Evolutionary conservation across 805 yeast genomes (phyloP).

Genomic region (Monosporozyma servazzii): DNA sequence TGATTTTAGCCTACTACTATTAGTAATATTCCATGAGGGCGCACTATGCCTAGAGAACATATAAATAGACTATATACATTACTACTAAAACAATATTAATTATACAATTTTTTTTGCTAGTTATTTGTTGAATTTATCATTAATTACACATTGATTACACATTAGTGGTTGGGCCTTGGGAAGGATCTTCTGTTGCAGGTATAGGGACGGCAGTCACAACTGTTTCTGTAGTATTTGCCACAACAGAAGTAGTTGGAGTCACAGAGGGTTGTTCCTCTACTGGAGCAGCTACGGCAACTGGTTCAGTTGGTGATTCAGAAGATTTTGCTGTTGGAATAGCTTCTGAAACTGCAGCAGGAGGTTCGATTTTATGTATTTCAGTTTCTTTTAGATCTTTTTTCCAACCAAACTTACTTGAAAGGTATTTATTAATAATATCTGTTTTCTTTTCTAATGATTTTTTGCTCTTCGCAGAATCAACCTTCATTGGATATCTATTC

Average conservation of each 20-base stretch:
- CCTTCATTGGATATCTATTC: constrained; percentile 30
- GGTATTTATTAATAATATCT: constrained; percentile 30
- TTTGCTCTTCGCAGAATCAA: constrained; percentile 23
- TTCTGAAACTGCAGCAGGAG: not conserved
- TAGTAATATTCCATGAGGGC: not conserved
- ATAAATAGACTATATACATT: not conserved
- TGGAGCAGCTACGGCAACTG: not conserved
- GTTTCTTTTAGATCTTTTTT: constrained; percentile 30
- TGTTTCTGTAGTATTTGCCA: not conserved
- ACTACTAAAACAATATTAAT: not conserved
- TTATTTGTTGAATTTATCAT: not conserved
- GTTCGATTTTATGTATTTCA: constrained; percentile 1
- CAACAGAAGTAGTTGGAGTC: not conserved
- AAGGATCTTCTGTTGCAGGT: not conserved
- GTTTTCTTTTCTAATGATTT: constrained; percentile 27
- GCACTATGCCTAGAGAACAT: not conserved
- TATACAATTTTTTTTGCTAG: not conserved
- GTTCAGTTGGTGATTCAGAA: not conserved
- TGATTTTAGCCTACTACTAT: no score
- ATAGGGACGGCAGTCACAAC: not conserved
- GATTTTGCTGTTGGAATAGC: no score
- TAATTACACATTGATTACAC: not conserved
- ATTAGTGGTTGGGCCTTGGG: not conserved
- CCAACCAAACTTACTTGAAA: constrained; percentile 54
- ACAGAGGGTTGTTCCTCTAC: not conserved